A percentile compares a stretch with the other conserved stretches of the same genome.
Conservation (phyloP, 176 grass and related monocot genomes). For the Hsuehochloa calcarea region DNA sequence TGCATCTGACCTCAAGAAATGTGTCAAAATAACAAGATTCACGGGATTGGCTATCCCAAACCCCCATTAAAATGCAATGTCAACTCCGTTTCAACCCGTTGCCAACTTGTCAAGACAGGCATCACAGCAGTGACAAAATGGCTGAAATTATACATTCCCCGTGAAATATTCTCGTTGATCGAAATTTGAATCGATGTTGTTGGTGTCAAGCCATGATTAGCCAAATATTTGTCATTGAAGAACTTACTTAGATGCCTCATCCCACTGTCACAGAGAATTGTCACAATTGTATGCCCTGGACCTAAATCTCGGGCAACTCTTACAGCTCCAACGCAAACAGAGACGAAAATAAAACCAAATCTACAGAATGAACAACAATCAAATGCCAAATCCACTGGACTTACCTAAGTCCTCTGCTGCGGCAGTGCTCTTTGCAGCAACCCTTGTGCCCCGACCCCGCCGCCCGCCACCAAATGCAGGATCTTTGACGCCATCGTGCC, state of each 20-base stretch:
- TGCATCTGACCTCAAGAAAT: neutral
- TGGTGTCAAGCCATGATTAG: conserved; percentile 64
- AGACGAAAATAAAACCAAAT: too few species aligned
- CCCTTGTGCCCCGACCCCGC: too few species aligned
- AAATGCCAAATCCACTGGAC: too few species aligned
- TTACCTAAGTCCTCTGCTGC: too few species aligned
- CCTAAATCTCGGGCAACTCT: conserved; percentile 73
- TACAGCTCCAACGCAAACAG: conserved; percentile 84
- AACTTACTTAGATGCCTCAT: conserved; percentile 98
- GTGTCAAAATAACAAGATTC: neutral
- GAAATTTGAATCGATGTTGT: conserved; percentile 71
- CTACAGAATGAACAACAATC: too few species aligned
- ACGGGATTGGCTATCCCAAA: neutral
- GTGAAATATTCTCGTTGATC: conserved; percentile 22
- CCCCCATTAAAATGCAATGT: neutral
- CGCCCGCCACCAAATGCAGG: too few species aligned
- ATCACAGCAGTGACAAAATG: neutral
- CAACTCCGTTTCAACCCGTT: neutral
- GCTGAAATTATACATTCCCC: conserved; percentile 2
- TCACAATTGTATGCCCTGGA: conserved; percentile 93
- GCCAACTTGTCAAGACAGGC: neutral
- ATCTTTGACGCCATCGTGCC: too few species aligned
- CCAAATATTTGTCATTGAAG: conserved; percentile 86
- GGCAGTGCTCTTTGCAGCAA: too few species aligned
- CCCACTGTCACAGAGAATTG: conserved; percentile 84